Conservation (phyloP, 2,329 filamentous ascomycete species). For the Trichoderma sp. region DNA sequence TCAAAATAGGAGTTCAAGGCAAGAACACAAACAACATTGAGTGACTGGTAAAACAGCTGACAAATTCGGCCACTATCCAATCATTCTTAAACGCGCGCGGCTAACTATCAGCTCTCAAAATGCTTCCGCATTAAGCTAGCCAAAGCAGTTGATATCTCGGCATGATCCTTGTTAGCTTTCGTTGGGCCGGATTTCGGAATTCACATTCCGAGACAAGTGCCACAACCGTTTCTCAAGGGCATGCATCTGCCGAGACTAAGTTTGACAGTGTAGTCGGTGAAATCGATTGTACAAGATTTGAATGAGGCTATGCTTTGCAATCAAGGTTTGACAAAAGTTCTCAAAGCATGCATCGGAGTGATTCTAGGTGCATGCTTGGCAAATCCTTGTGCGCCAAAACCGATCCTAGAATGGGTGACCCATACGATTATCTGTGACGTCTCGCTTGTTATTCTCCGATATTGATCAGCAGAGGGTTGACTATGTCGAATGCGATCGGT, state of each 20-base stretch:
- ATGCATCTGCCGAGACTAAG: not conserved
- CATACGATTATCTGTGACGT: not conserved
- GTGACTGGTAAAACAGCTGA: not conserved
- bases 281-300: not conserved
- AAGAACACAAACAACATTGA: not conserved
- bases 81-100: not conserved
- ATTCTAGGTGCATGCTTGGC: not conserved
- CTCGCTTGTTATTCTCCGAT: not conserved
- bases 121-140: not conserved
- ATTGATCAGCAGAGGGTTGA: not conserved
- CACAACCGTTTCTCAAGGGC: not conserved
- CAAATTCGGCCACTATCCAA: not conserved
- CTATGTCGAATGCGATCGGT: not conserved
- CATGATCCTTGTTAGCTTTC: not conserved
- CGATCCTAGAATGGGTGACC: not conserved
- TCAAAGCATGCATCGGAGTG: not conserved
- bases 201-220: not conserved
- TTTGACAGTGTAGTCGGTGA: not conserved
- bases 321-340: not conserved
- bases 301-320: not conserved
- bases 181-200: not conserved
- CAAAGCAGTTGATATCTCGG: not conserved
- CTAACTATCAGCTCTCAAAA: not conserved
- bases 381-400: not conserved
- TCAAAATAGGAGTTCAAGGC: not conserved